Base-by-base conservation (phyloP, 345 rosid species). In the Kandelia obovata region DNA sequence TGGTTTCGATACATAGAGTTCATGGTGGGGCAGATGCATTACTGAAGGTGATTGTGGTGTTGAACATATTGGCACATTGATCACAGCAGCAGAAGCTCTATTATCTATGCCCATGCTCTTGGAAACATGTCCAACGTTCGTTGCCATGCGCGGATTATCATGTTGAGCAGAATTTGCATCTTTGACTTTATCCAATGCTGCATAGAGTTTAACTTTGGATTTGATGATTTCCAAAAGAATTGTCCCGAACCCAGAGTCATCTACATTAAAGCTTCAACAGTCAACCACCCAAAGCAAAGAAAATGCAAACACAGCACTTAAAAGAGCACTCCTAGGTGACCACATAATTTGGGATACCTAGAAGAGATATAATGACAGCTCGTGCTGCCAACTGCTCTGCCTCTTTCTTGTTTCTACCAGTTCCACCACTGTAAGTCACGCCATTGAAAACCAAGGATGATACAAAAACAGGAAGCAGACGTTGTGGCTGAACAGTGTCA, bases 371-470 rank as follows among this genome's bases (percentile, higher is more conserved):
- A 61, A 85, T 67, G 52, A 20, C 78, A 21, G 74, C 70, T 64
- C 77, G 82, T 52, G 87, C 87, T 66, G 84, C 85, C 64, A 85
- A 56, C 53, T 83, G 84, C 61, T 83, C 85, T 62, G 89, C 89
- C 58, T 83, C 85, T 73, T 81, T 85, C 77, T 85, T 83, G 64
- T 8, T 83, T 75, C 35, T 70, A 10, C 77, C 75, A 46, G 31
- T 5, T 37, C 80, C 73, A 6, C 83, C 80, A 3, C 65, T 66
- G 56, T 73, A 85, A 27, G 72, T 55, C 31, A 59, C 53, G 39
- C 78, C 81, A 74, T 78, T 74, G 62, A 79, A 81, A 53, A 65
- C 73, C 61, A 80, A 23, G 37, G 74, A 61, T 1, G 84, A 83
- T 26, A 31, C 56, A 70, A 85, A 83, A 58, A 9, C 28, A 2